Base-by-base conservation (phyloP, 768 basidiomycete species). In the Podaxis rugospora region DNA sequence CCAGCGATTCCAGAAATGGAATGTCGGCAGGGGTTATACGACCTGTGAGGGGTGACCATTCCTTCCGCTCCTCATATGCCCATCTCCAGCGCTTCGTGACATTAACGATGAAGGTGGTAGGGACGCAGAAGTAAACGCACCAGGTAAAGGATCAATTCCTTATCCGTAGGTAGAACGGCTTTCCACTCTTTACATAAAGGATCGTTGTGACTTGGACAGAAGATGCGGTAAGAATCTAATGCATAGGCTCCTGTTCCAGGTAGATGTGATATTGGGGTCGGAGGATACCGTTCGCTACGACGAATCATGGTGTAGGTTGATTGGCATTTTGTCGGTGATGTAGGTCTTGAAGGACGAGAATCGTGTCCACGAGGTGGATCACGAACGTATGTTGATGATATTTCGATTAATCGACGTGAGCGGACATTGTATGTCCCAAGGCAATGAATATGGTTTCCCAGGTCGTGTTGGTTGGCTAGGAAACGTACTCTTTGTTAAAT, bases 201-300 rank as follows among this genome's bases (percentile, higher is more conserved):
- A 47, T 73, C 65, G 58, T 71, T 58, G 63, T 72, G 58, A 42
- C 62, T 63, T 62, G 70, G 72, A 62, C 83, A 89, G 70, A 89
- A 92, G 18, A 92, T 89, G 42, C 88, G 80, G 66, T 89, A 89
- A 4, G 87, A 90, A 68, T 92, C 90, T 1, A 89, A 77, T 0
- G 90, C 90, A 62, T 92, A 92, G 2, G 76, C 74, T 0, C 90
- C 89, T 1, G 85, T 76, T 0, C 89, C 89, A 0, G 87, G 84
- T 27, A 86, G 78, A 65, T 85, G 80, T 42, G 83, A 82, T 57
- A 85, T 72, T 10, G 80, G 74, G 9, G 82, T 84, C 5, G 73
- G 67, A 1, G 80, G 78, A 63, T 84, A 85, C 46, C 68, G 35
- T 39, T n/a, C 64, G 32, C 57, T 58, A 51, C 64, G 66, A 65